Percentiles rank a stretch among this genome's conserved stretches.
Evolutionary conservation across 2,329 filamentous ascomycete species (phyloP).

Genomic region (Fusarium clavum): DNA sequence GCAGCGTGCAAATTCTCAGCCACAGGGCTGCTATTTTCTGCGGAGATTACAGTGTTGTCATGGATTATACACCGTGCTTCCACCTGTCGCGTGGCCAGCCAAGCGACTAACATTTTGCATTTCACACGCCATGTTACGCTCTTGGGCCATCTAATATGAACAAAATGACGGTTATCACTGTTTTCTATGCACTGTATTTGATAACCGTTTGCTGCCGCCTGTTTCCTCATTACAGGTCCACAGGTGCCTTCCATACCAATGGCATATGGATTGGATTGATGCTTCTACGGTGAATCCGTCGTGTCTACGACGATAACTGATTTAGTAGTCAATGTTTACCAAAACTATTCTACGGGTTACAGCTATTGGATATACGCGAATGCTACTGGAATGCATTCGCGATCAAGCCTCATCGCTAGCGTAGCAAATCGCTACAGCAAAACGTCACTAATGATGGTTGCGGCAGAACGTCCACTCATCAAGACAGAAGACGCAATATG

Average conservation of each 20-base stretch:
- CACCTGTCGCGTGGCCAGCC: slow-evolving; percentile 3
- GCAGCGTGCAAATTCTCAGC: slow-evolving; percentile 20
- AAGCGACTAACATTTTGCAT: background rate
- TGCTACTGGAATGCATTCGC: slow-evolving; percentile 18
- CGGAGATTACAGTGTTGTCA: slow-evolving; percentile 8
- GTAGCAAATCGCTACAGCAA: slow-evolving; percentile 12
- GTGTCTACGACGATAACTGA: background rate
- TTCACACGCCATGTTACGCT: slow-evolving; percentile 9
- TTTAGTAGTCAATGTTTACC: background rate
- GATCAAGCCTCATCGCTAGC: slow-evolving; percentile 16
- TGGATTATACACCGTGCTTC: background rate
- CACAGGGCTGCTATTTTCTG: slow-evolving; percentile 13
- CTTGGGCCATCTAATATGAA: slow-evolving; percentile 1
- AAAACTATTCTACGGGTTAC: background rate
- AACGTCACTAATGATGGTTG: slow-evolving; percentile 38
- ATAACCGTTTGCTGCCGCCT: slow-evolving; percentile 6
- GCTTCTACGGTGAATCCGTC: background rate
- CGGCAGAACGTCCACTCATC: slow-evolving; percentile 5
- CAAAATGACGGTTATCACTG: slow-evolving; percentile 7
- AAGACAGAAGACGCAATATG: slow-evolving; percentile 7
- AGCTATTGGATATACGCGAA: background rate
- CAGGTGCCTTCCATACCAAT: background rate
- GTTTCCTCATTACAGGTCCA: background rate
- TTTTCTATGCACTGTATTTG: slow-evolving; percentile 23
- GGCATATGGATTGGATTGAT: background rate